Percentiles rank a stretch among this genome's conserved stretches.
Conservation (phyloP, 148 eudicot genomes). For the Amaranthus hypochondriacus region DNA sequence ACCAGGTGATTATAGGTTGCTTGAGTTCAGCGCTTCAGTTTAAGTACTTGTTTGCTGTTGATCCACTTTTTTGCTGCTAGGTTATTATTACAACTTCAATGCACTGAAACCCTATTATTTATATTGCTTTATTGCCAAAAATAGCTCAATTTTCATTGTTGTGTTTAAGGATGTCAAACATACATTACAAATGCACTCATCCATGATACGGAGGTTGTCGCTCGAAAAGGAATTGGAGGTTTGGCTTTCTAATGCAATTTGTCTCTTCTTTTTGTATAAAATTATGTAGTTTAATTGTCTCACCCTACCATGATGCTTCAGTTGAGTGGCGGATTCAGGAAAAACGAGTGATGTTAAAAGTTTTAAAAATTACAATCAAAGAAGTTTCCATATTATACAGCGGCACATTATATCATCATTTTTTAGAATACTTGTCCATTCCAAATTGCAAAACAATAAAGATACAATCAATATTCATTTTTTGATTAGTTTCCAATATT, state of each 20-base stretch:
- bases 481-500: too few relatives aligned
- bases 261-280: neutral
- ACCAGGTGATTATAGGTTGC: neutral
- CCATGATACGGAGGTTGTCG: slow-evolving; percentile 67
- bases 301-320: too few relatives aligned
- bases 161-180: slow-evolving; percentile 43
- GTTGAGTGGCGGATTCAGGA: too few relatives aligned
- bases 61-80: neutral
- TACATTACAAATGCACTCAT: slow-evolving; percentile 84
- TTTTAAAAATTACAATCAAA: too few relatives aligned
- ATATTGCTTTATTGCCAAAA: neutral
- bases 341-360: too few relatives aligned
- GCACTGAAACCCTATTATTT: neutral
- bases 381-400: too few relatives aligned
- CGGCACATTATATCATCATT: too few relatives aligned
- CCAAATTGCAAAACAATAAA: too few relatives aligned
- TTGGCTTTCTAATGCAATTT: slow-evolving; percentile 17
- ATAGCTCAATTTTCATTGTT: neutral
- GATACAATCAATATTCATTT: too few relatives aligned
- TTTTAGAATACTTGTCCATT: too few relatives aligned
- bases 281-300: neutral
- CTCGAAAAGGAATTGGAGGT: slow-evolving; percentile 90
- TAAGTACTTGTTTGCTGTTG: slow-evolving; percentile 4
- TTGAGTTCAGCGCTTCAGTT: neutral
- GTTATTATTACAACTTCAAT: neutral